Evolutionary conservation across 75 land plant species (phyloP).

Genomic region (Selaginella tamariscina): DNA sequence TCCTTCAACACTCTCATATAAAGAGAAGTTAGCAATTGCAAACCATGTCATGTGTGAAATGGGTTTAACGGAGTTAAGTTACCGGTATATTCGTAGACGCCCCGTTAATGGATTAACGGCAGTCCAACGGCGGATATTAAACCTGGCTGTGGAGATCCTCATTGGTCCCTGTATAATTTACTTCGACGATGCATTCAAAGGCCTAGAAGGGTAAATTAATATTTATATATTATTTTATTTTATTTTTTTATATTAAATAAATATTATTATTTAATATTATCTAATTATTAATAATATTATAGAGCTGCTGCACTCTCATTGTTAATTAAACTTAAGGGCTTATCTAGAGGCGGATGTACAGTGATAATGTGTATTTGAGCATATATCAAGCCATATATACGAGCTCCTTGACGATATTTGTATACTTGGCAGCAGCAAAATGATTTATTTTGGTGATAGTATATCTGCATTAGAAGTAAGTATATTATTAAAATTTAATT

Average conservation of each 20-base stretch:
- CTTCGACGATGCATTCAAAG: conserved; percentile 7
- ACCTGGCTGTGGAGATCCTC: conserved; percentile 13
- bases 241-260: neutral
- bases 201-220: conserved; percentile 9
- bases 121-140: conserved; percentile 7
- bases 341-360: conserved; percentile 13
- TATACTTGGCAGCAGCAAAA: conserved; percentile 7
- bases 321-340: conserved; percentile 9
- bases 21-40: conserved; percentile 5
- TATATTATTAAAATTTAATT: neutral
- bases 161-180: conserved; percentile 12
- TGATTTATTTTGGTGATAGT: conserved; percentile 11
- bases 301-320: conserved; percentile 8
- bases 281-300: neutral
- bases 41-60: conserved; percentile 8
- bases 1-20: neutral
- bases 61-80: conserved; percentile 11
- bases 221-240: neutral
- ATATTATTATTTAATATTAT: neutral
- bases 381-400: neutral
- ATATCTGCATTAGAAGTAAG: conserved; percentile 7
- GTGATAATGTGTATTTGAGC: conserved; percentile 6
- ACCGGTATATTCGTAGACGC: neutral
- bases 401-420: conserved; percentile 14
- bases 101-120: neutral